Percentiles rank a stretch among this genome's conserved stretches.
Conservation (phyloP, 2,329 filamentous ascomycete genomes). For the Fusarium abutilonis region DNA sequence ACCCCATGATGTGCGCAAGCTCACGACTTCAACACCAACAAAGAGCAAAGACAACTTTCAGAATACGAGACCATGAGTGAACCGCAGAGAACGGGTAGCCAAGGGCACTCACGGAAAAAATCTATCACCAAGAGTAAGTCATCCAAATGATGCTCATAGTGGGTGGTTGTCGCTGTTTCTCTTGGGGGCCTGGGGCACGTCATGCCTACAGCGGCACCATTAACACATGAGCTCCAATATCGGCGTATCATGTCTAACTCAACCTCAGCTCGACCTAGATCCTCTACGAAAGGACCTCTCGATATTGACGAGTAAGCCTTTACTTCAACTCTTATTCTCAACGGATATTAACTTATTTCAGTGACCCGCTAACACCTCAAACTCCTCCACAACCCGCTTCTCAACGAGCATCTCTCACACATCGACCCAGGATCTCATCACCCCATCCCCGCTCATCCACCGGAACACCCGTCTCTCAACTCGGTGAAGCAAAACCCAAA, state of each 20-base stretch:
- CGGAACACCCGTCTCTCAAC: constrained; percentile 44
- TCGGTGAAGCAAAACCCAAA: constrained; percentile 56
- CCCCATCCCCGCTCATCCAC: constrained; percentile 40
- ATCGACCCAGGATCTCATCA: constrained; percentile 41
- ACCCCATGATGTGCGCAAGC: constrained; percentile 18
- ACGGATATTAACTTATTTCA: constrained; percentile 16
- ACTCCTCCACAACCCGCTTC: constrained; percentile 45
- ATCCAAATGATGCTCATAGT: background rate
- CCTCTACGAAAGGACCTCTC: constrained; percentile 80
- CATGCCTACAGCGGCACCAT: constrained; percentile 3
- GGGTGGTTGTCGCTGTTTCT: background rate
- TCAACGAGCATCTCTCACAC: constrained; percentile 26
- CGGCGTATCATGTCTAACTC: constrained; percentile 27
- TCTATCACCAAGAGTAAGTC: constrained; percentile 53
- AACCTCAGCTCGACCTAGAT: constrained; percentile 66
- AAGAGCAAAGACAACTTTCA: constrained; percentile 11
- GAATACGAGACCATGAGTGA: constrained; percentile 44
- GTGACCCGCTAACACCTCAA: constrained; percentile 46
- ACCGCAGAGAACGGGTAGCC: constrained; percentile 43
- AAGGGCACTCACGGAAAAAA: constrained; percentile 52
- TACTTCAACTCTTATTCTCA: background rate
- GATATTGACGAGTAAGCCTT: constrained; percentile 76
- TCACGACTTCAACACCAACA: constrained; percentile 18
- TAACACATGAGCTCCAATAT: constrained; percentile 5
- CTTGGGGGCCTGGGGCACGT: background rate